Evolutionary conservation across 2,329 filamentous ascomycete genomes (phyloP), one percentile per base, ranked within the genome.

Genomic region (Esteya vermicola): DNA sequence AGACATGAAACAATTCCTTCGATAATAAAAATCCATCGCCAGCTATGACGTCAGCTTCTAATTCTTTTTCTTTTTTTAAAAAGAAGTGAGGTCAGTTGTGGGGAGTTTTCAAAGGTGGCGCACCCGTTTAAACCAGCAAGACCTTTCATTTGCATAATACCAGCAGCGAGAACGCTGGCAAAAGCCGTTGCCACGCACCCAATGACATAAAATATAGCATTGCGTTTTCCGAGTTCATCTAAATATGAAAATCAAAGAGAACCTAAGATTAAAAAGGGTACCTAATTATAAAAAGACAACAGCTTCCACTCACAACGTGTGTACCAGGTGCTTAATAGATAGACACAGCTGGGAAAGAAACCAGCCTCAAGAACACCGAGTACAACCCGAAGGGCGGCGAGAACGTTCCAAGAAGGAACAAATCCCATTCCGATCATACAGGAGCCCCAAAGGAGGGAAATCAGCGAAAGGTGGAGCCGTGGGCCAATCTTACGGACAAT

Each of bases 301-400:
- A n/a, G n/a, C n/a, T n/a, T n/a, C n/a, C 14, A 33, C 67, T 64
- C 56, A 73, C 70, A 78, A 55, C 75, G 60, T 0, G 75, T 78
- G 51, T 81, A 83, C 78, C 78, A 85, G 27, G 76, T 81, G 44
- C 72, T 78, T n/a, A 85, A 67, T 6, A 85, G 61, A 51, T 83
- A 85, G 0, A 81, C 76, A 38, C 72, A 78, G 38, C 72, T 72
- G 0, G 79, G 78, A 56, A 84, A 85, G 57, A 80, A 83, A 0
- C 79, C 74, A n/a, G 74, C 71, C 53, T 84, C 79, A 21, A 82
- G 64, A 3, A 78, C 46, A 36, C 79, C 80, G 14, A 81, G 63
- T 2, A 83, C 40, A 0, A 75, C 57, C 33, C 78, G 62, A 30
- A 78, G 56, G 0, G 60, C 74, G 0, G 72, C 60, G 40, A 82